Percentiles rank a stretch among this genome's conserved stretches.
Evolutionary conservation across 2,329 filamentous ascomycete genomes (phyloP).

Genomic region (Podosphaera aphanis): DNA sequence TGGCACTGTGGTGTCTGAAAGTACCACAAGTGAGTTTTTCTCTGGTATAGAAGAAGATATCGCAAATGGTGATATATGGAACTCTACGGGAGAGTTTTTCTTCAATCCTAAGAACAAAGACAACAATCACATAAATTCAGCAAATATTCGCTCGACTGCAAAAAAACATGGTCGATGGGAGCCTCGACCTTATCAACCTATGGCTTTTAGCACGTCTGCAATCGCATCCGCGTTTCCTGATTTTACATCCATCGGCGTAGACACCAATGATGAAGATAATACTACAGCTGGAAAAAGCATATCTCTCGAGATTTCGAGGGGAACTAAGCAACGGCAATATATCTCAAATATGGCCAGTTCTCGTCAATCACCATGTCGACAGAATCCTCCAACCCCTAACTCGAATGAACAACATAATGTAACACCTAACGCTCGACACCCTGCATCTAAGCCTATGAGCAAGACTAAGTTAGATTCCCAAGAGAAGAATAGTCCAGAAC

Average conservation of each 20-base stretch:
- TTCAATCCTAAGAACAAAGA: background rate
- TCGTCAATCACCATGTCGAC: background rate
- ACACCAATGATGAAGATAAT: conserved; percentile 21
- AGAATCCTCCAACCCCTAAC: too few relatives aligned
- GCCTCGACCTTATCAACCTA: conserved; percentile 16
- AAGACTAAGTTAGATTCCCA: background rate
- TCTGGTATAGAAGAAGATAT: background rate
- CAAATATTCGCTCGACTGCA: conserved; percentile 3
- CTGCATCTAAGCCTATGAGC: background rate
- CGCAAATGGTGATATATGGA: conserved; percentile 1
- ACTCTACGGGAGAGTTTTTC: background rate
- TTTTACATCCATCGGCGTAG: conserved; percentile 22
- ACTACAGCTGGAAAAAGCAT: background rate
- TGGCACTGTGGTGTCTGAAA: conserved; percentile 1
- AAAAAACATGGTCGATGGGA: conserved; percentile 15
- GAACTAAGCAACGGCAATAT: background rate
- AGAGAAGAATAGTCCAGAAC: background rate
- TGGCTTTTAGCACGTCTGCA: conserved; percentile 20
- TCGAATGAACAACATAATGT: background rate
- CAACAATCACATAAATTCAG: background rate
- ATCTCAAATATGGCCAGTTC: background rate
- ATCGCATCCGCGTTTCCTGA: conserved; percentile 23
- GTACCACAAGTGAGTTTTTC: background rate
- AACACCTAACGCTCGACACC: background rate
- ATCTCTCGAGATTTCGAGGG: conserved; percentile 2